phyloP scores from a whole-genome alignment of 768 basidiomycete genomes.

The Postia placenta region DNA sequence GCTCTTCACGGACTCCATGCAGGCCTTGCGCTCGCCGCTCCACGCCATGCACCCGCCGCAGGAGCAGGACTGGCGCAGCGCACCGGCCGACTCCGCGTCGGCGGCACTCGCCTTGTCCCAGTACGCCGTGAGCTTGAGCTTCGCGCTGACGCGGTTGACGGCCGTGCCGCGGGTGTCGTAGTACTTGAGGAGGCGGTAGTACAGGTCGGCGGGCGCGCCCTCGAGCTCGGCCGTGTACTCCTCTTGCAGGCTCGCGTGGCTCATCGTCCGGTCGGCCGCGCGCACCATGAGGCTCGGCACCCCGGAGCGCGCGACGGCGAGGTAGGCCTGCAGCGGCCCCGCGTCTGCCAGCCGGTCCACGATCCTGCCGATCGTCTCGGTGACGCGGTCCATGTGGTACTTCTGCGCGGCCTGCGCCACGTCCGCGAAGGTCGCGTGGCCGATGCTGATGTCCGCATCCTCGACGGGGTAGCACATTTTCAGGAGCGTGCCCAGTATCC shows the following conservation, averaged over 20 bases:
- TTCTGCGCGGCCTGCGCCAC: conserved; percentile 13
- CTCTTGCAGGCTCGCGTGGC: not conserved
- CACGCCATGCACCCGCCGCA: not conserved
- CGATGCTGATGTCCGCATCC: conserved; percentile 3
- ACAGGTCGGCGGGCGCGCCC: not conserved
- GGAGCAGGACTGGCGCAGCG: not conserved
- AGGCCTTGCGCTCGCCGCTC: not conserved
- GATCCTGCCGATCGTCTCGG: not conserved
- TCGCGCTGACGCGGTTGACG: not conserved
- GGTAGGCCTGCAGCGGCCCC: not conserved
- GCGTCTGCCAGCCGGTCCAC: not conserved
- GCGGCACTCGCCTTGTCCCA: not conserved
- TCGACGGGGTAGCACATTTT: conserved; percentile 14
- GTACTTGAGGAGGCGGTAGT: not conserved
- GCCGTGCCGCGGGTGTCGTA: not conserved
- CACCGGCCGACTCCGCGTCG: not conserved
- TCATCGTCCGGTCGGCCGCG: not conserved
- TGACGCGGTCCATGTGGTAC: conserved; percentile 10
- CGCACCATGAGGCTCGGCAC: not conserved
- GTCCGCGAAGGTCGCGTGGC: conserved; percentile 3
- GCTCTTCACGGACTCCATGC: not conserved
- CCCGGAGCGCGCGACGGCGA: not conserved
- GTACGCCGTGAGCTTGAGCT: not conserved
- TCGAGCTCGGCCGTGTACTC: not conserved
- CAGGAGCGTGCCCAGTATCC: conserved; percentile 5